Base-by-base conservation (phyloP, 129 eudicot genomes). In the Erigeron canadensis region DNA sequence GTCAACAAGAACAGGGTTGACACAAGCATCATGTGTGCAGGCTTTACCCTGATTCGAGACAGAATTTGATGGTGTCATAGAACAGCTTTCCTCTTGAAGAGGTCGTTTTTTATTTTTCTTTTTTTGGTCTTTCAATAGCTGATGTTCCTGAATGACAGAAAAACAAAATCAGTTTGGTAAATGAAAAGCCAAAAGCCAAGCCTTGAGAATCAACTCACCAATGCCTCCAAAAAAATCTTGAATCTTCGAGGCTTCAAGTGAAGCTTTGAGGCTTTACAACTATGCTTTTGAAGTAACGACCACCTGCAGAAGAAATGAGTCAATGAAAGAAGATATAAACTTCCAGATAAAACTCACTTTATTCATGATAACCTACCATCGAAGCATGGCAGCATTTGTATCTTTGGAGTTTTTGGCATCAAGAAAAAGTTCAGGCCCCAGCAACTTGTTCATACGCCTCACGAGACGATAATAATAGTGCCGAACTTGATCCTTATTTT, bases 401-500 rank as follows among this genome's bases (percentile, higher is more conserved):
- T 84, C 96, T 81, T 92, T 92, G 45, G 89, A 85, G 72, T 92
- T 86, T 64, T 82, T 92, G 75, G 98, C 96, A 87, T 92, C 96
- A 65, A 92, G 96, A 78, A 77, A 85, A 69, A 92, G 88, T 67
- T 86, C 85, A 37, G 96, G 96, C 28, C 89, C 96, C 75, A 92
- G 78, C 86, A 92, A 81, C 80, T 92, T 92, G 86, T 92, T 92
- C 96, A 92, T 92, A 54, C 98, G 89, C 78, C 91, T 86, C 22
- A 89, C 95, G 75, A 92, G 98, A 48, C 96, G 91, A 87, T 92
- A 92, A 71, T 92, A 92, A 77, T 92, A 92, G 79, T 92, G 96
- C 72, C 98, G 83, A 53, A 92, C 98, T 87, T 92, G 98, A 77
- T 92, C 98, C 86, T 89, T 92, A 77, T 92, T 92, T 82, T 92